Evolutionary conservation across 139 green algal species (phyloP), one percentile per base, ranked within the genome.

Genomic region (Chlorella sp.): DNA sequence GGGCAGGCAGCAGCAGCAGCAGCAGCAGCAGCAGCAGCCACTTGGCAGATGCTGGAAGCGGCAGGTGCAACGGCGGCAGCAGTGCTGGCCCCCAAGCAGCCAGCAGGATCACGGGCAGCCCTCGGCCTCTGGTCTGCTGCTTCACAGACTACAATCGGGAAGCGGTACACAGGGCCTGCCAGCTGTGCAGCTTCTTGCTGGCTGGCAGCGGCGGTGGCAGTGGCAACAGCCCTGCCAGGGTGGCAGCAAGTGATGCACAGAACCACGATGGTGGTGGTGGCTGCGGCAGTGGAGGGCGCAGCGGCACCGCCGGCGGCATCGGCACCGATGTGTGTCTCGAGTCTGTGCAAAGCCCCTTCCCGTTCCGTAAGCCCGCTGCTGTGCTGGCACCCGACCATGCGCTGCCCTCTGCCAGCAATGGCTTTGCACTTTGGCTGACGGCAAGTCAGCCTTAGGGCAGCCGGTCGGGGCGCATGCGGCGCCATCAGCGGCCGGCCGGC

Each of bases 401-500:
- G 0, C 86, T 94, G 75, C 92, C 92, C 0, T 82, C 86, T 36
- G 93, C 82, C 68, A 91, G 83, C 81, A 94, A 94, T 37, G 90
- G 81, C 0, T 94, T 94, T 73, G 39, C 87, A 4, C 60, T 90
- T 40, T 90, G 87, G 87, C 61, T 86, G 75, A 48, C 75, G 34
- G 48, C 48, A 9, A 5, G 7, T 5, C 48, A 57, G 48, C 48
- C 48, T 9, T 57, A 57, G 48, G 48, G 48, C 48, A 57, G 48
- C 48, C n/a, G n/a, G n/a, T n/a, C n/a, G n/a, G n/a, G n/a, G n/a
- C n/a, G n/a, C n/a, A n/a, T n/a, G n/a, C n/a, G n/a, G n/a, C n/a
- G n/a, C n/a, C n/a, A n/a, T n/a, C n/a, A n/a, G n/a, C n/a, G n/a
- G n/a, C n/a, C n/a, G n/a, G n/a, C n/a, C n/a, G n/a, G n/a, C n/a